Evolutionary conservation across 768 basidiomycete species (phyloP).

Genomic region (Leccinum variicolor): DNA sequence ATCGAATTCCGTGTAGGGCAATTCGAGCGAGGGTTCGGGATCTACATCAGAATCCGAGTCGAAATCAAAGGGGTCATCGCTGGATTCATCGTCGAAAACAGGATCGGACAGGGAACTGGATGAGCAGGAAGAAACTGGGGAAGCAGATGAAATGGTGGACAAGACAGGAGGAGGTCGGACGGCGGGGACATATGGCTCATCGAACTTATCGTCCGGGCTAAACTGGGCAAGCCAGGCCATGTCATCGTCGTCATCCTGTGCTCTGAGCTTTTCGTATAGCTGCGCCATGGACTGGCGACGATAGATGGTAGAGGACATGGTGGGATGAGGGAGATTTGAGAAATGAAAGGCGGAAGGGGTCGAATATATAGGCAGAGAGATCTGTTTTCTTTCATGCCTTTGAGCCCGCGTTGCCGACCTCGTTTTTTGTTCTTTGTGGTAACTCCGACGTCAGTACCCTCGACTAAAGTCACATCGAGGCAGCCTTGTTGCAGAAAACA

Average conservation of each 20-base stretch:
- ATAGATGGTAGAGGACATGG: constrained; percentile 31
- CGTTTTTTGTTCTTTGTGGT: constrained; percentile 39
- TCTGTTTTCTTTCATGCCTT: constrained; percentile 38
- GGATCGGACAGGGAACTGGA: constrained; percentile 19
- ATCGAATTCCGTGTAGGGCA: constrained; percentile 10
- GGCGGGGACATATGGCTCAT: constrained; percentile 22
- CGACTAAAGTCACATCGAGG: constrained; percentile 35
- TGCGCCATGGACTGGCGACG: constrained; percentile 36
- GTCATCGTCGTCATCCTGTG: constrained; percentile 34
- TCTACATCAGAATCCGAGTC: constrained; percentile 34
- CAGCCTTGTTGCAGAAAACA: constrained; percentile 30
- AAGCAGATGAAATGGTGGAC: constrained; percentile 28
- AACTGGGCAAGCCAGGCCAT: constrained; percentile 35
- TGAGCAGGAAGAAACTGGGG: constrained; percentile 24
- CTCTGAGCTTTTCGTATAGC: constrained; percentile 33
- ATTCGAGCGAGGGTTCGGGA: constrained; percentile 17
- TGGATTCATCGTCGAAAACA: constrained; percentile 20
- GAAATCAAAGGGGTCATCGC: constrained; percentile 21
- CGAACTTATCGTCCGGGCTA: constrained; percentile 32
- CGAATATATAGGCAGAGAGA: constrained; percentile 30
- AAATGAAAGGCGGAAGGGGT: constrained; percentile 15
- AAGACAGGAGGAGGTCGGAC: constrained; percentile 18
- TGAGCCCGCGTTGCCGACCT: constrained; percentile 37
- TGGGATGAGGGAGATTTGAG: constrained; percentile 10
- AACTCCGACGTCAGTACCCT: constrained; percentile 36